Evolutionary conservation across 805 yeast genomes (phyloP).

Genomic region (Nakazawaea ernobii): DNA sequence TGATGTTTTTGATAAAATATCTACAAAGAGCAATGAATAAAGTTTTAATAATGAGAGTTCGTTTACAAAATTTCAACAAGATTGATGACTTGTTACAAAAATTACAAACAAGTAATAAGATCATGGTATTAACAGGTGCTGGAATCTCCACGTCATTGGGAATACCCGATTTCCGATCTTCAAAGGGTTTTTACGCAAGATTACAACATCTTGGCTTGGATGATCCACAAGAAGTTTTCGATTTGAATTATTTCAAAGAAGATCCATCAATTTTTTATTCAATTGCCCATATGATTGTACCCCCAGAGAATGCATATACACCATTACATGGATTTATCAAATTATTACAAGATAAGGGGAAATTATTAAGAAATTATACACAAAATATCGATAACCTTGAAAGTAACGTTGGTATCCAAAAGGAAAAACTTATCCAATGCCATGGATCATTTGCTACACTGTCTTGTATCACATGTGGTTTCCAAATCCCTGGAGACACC

Average conservation of each 20-base stretch:
- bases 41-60: conserved; percentile 50
- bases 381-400: conserved; percentile 90
- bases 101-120: conserved; percentile 48
- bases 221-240: conserved; percentile 91
- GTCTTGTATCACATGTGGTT: conserved; percentile 72
- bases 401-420: conserved; percentile 66
- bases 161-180: conserved; percentile 76
- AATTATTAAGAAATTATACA: conserved; percentile 77
- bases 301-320: conserved; percentile 60
- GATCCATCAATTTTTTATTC: conserved; percentile 80
- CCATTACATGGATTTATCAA: conserved; percentile 81
- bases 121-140: conserved; percentile 84
- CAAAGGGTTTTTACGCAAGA: conserved; percentile 75
- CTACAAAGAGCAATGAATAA: conserved; percentile 61
- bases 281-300: conserved; percentile 81
- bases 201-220: conserved; percentile 62
- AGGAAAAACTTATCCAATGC: conserved; percentile 74
- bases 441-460: conserved; percentile 92
- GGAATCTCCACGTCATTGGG: conserved; percentile 92
- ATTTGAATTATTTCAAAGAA: conserved; percentile 58
- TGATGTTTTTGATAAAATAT: conserved; percentile 42
- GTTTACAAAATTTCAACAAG: conserved; percentile 48
- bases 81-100: conserved; percentile 53
- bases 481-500: conserved; percentile 57
- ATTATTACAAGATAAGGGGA: conserved; percentile 67